Evolutionary conservation across 192 early-diverging fungal genomes (phyloP).

Genomic region (Allomyces javanicus): DNA sequence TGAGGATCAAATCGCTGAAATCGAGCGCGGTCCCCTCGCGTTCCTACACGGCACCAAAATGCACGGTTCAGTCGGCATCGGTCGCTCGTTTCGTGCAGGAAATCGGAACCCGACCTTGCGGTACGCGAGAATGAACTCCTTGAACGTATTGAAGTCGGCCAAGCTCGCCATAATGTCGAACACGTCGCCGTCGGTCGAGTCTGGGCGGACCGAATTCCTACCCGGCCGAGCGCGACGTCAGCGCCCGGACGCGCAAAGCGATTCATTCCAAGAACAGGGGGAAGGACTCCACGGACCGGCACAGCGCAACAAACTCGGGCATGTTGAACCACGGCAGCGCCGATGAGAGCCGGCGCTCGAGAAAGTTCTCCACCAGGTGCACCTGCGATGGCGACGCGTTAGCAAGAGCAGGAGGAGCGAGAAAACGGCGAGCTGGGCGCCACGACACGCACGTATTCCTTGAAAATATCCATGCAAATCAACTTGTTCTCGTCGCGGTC

Average conservation of each 20-base stretch:
- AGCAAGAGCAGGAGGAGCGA: too few relatives aligned
- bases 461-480: constrained; percentile 30
- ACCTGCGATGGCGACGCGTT: too few relatives aligned
- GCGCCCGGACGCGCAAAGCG: too few relatives aligned
- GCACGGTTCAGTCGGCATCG: too few relatives aligned
- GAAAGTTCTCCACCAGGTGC: not conserved
- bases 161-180: constrained; percentile 28
- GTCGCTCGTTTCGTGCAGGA: too few relatives aligned
- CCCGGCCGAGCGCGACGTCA: too few relatives aligned
- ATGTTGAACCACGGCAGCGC: constrained; percentile 21
- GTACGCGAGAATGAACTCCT: constrained; percentile 29
- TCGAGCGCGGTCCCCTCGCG: not conserved
- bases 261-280: too few relatives aligned
- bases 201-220: too few relatives aligned
- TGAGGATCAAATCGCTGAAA: not conserved
- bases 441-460: constrained; percentile 18
- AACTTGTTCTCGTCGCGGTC: constrained; percentile 34
- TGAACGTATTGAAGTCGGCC: constrained; percentile 30
- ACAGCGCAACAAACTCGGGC: constrained; percentile 16
- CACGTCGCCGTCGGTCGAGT: constrained; percentile 16
- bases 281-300: not conserved
- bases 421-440: not conserved
- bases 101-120: not conserved
- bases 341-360: constrained; percentile 13
- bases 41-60: not conserved